Percentiles rank a stretch among this genome's conserved stretches.
Conservation (phyloP, 2,329 filamentous ascomycete species). For the Fusarium miscanthi region DNA sequence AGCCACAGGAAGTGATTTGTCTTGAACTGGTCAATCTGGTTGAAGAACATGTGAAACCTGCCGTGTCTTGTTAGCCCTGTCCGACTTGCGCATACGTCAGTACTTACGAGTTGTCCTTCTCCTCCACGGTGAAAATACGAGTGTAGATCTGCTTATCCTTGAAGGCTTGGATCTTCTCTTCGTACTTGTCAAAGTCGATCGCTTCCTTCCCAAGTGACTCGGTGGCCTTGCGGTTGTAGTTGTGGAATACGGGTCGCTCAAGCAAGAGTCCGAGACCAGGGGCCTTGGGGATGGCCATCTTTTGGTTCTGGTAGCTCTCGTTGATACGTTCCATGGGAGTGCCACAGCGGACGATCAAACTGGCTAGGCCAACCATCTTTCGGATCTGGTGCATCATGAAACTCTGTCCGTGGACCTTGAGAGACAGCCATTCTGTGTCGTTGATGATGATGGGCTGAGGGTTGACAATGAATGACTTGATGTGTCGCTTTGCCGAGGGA, state of each 20-base stretch:
- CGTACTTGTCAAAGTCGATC: slow-evolving; percentile 82
- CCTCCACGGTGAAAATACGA: slow-evolving; percentile 89
- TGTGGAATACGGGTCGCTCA: slow-evolving; percentile 90
- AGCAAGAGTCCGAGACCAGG: slow-evolving; percentile 88
- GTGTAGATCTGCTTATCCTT: slow-evolving; percentile 94
- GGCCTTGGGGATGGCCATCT: slow-evolving; percentile 92
- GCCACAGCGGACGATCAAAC: slow-evolving; percentile 85
- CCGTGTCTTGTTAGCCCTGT: slow-evolving; percentile 21
- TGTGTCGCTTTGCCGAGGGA: slow-evolving; percentile 86
- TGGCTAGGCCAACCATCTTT: slow-evolving; percentile 97
- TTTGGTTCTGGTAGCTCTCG: slow-evolving; percentile 76
- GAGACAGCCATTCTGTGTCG: slow-evolving; percentile 92
- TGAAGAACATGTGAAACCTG: slow-evolving; percentile 82
- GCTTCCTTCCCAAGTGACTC: slow-evolving; percentile 71
- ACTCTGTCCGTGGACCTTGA: slow-evolving; percentile 96
- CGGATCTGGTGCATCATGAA: slow-evolving; percentile 99
- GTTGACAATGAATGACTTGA: slow-evolving; percentile 90
- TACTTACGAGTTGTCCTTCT: slow-evolving; percentile 85
- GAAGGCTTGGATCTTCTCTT: slow-evolving; percentile 84
- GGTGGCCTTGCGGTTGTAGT: slow-evolving; percentile 81
- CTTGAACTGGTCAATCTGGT: slow-evolving; percentile 80
- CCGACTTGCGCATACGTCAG: neutral
- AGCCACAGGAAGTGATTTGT: slow-evolving; percentile 80
- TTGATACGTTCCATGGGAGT: slow-evolving; percentile 76
- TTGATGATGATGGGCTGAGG: slow-evolving; percentile 82